Conservation (phyloP, 140 eudicot genomes). For the Ambrosia hybrid region DNA sequence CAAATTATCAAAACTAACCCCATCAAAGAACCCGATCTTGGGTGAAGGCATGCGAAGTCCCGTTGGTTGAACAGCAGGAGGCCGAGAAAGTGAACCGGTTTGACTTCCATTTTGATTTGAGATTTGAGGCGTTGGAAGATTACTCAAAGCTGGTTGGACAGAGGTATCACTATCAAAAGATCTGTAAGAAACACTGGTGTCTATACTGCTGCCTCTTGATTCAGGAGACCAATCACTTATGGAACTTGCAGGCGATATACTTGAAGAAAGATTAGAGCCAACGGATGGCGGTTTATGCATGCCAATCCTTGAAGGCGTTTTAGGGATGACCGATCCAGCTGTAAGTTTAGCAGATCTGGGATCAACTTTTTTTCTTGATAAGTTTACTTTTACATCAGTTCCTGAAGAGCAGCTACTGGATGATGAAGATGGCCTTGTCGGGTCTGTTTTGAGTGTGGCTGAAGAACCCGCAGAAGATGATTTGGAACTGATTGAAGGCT, state of each 20-base stretch:
- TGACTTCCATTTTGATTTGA: constrained; percentile 30
- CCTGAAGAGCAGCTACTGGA: constrained; percentile 50
- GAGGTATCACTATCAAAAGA: constrained; percentile 39
- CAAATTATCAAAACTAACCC: constrained; percentile 57
- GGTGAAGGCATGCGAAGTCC: constrained; percentile 93
- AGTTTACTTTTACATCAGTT: constrained; percentile 31
- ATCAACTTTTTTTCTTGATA: constrained; percentile 47
- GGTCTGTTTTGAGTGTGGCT: constrained; percentile 27
- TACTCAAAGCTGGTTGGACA: constrained; percentile 29
- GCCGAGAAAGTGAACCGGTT: constrained; percentile 42
- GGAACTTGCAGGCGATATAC: constrained; percentile 88
- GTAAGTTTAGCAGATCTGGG: constrained; percentile 37
- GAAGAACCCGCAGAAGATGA: constrained; percentile 44
- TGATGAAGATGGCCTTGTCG: constrained; percentile 48
- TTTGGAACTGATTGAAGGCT: constrained; percentile 45
- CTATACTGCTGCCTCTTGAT: constrained; percentile 55
- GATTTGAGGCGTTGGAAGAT: constrained; percentile 28
- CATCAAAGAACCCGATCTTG: constrained; percentile 86
- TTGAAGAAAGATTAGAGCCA: constrained; percentile 47
- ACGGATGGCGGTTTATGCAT: constrained; percentile 35
- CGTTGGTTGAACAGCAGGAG: constrained; percentile 63
- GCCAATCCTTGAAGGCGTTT: constrained; percentile 49
- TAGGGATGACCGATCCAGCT: constrained; percentile 34
- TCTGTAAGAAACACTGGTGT: constrained; percentile 43
- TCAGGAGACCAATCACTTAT: constrained; percentile 85